A percentile compares a stretch with the other conserved stretches of the same genome.
phyloP scores from a whole-genome alignment of 1,284 basidiomycete species.

The Sporisorium reilianum region DNA sequence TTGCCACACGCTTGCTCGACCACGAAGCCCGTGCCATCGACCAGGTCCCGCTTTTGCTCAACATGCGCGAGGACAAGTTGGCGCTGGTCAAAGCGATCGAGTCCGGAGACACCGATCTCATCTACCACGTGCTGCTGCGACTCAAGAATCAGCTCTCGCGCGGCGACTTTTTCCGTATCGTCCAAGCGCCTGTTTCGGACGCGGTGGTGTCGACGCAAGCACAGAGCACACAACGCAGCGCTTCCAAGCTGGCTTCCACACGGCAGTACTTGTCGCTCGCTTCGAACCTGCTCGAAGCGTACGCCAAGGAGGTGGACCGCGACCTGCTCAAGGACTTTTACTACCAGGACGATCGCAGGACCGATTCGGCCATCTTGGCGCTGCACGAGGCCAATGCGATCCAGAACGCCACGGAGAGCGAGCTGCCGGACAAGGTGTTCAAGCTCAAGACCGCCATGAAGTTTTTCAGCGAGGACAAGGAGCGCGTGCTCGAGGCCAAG shows the following conservation, averaged over 20 bases:
- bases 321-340: constrained; percentile 96
- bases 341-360: constrained; percentile 94
- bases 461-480: constrained; percentile 93
- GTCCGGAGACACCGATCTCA: constrained; percentile 92
- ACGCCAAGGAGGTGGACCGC: constrained; percentile 73
- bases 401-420: constrained; percentile 20
- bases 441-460: constrained; percentile 86
- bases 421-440: constrained; percentile 73
- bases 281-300: constrained; percentile 61
- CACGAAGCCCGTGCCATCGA: constrained; percentile 89
- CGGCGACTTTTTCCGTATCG: constrained; percentile 92
- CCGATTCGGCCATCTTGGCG: constrained; percentile 87
- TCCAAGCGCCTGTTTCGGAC: constrained; percentile 74
- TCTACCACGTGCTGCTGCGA: constrained; percentile 52
- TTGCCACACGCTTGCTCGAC: constrained; percentile 94
- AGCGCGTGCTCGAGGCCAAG: constrained; percentile 89
- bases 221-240: constrained; percentile 8
- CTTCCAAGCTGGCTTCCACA: constrained; percentile 33
- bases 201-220: constrained; percentile 13
- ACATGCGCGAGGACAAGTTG: constrained; percentile 92
- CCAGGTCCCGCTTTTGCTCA: constrained; percentile 89
- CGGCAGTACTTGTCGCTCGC: constrained; percentile 56
- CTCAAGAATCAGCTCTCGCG: constrained; percentile 81
- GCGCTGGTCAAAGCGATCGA: constrained; percentile 91
- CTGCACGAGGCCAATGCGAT: constrained; percentile 76